These are phyloP conservation scores for Endoconidiophora laricicola DNA, from an alignment of 2,329 filamentous ascomycete species.

Conservation along the genomic window DNA sequence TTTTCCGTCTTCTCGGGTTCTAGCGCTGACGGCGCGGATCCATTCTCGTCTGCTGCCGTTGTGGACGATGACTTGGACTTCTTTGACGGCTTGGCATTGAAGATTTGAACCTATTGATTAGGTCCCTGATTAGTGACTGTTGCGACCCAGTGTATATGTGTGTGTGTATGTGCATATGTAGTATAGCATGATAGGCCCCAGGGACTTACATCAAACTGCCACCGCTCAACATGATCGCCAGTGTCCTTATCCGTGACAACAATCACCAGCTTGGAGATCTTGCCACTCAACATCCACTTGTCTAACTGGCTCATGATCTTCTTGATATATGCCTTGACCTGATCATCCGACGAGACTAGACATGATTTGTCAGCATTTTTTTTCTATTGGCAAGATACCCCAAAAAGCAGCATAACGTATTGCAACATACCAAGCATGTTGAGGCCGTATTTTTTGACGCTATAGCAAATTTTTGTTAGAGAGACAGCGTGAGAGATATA, in stretches of 20 bases:
- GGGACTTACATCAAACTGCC: slow-evolving; percentile 76
- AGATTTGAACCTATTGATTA: slow-evolving; percentile 23
- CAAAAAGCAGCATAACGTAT: neutral
- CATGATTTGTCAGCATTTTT: slow-evolving; percentile 1
- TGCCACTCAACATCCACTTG: slow-evolving; percentile 93
- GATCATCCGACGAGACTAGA: slow-evolving; percentile 79
- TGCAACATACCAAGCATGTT: slow-evolving; percentile 65
- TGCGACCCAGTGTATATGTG: slow-evolving; percentile 5
- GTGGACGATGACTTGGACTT: slow-evolving; percentile 28
- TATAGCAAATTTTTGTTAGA: slow-evolving; percentile 10
- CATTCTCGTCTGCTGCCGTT: slow-evolving; percentile 45
- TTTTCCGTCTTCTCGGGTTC: slow-evolving; percentile 64
- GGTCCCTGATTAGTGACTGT: slow-evolving; percentile 2
- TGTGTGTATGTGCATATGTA: neutral
- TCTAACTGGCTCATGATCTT: slow-evolving; percentile 98
- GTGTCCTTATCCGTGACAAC: slow-evolving; percentile 96
- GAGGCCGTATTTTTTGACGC: slow-evolving; percentile 95
- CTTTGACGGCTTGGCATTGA: slow-evolving; percentile 23
- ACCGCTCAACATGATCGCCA: slow-evolving; percentile 86
- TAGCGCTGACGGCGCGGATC: slow-evolving; percentile 19
- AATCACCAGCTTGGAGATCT: slow-evolving; percentile 92
- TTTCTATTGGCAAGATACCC: too few species aligned
- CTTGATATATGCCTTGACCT: slow-evolving; percentile 98
- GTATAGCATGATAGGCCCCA: too few species aligned
- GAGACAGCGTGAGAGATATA: neutral